Evolutionary conservation across 441 rosid genomes (phyloP).

Genomic region (Biscutella laevigata): DNA sequence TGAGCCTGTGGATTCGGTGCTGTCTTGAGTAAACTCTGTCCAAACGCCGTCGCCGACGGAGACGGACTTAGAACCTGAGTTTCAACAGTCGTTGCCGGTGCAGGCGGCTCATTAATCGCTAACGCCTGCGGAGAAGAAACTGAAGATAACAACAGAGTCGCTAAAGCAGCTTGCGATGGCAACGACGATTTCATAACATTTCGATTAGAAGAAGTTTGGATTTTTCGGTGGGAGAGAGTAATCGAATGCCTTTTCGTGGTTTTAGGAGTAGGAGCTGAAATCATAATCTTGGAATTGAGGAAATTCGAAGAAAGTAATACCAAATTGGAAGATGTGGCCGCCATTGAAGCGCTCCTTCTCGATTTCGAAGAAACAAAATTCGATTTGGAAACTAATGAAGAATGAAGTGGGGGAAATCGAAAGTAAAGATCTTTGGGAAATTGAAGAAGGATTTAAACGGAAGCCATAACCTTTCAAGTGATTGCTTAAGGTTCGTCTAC

Average conservation of each 20-base stretch:
- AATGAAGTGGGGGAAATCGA: background rate
- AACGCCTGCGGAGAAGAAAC: conserved; percentile 46
- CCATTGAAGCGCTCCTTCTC: conserved; percentile 23
- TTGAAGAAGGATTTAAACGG: conserved; percentile 5
- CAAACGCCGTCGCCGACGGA: conserved; percentile 19
- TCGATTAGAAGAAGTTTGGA: conserved; percentile 19
- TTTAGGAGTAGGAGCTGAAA: conserved; percentile 67
- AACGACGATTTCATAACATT: conserved; percentile 10
- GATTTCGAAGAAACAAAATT: background rate
- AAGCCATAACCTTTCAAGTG: conserved; percentile 23
- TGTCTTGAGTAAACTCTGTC: conserved; percentile 52
- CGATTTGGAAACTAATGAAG: background rate
- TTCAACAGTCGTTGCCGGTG: conserved; percentile 44
- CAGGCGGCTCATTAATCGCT: conserved; percentile 43
- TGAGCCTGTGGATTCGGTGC: conserved; percentile 29
- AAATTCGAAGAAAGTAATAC: conserved; percentile 50
- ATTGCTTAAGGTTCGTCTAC: conserved; percentile 36
- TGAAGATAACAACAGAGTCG: conserved; percentile 52
- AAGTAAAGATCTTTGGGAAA: background rate
- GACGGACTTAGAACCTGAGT: conserved; percentile 48
- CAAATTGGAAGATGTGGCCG: conserved; percentile 37
- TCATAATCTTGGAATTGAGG: conserved; percentile 34
- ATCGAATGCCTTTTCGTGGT: conserved; percentile 27
- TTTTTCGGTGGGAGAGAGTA: conserved; percentile 18
- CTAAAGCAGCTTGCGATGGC: conserved; percentile 43